Base-by-base conservation (phyloP, 768 basidiomycete genomes). In the Calocybe cyanea region DNA sequence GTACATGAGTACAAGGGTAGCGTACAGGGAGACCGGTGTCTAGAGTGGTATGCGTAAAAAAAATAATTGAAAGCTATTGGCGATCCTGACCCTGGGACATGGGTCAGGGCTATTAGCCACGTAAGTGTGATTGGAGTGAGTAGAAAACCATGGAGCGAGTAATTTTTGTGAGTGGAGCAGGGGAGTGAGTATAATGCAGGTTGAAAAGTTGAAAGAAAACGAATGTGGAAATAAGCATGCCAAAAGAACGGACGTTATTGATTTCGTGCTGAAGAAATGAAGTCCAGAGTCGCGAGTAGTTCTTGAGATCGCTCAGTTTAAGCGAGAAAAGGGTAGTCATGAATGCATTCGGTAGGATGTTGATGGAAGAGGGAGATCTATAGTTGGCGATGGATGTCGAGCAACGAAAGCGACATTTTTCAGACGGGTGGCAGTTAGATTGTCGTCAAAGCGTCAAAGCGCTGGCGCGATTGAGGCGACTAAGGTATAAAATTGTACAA, bases 331-430 rank as follows among this genome's bases (percentile, higher is more conserved):
- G 34, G 30, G 45, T 30, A 30, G 37, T 28, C 38, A 24, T 39
- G 21, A 13, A 46, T 43, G 33, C 48, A 47, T 28, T 44, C 44
- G 34, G 46, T 38, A 36, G 40, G 42, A 43, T 33, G 48, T 37
- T 25, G 54, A 44, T 41, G 17, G 32, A 19, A 39, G 23, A 23
- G 14, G 41, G 24, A 34, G 32, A 21, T 57, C 52, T 53, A 56
- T 43, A 49, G 43, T 37, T 32, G 24, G 35, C 11, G 25, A 5
- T 6, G 25, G 25, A 28, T 5, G 11, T 5, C 25, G 21, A 21
- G 13, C 46, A 48, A 39, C 45, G 46, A 25, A 25, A 38, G 38
- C n/a, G 67, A 65, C 18, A 63, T 46, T 56, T 65, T 69, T 45
- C 76, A 34, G 44, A 25, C 21, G 21, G 23, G 38, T 23, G 23